Evolutionary conservation across 75 land plant genomes (phyloP).

Genomic region (Cupressus sempervirens): DNA sequence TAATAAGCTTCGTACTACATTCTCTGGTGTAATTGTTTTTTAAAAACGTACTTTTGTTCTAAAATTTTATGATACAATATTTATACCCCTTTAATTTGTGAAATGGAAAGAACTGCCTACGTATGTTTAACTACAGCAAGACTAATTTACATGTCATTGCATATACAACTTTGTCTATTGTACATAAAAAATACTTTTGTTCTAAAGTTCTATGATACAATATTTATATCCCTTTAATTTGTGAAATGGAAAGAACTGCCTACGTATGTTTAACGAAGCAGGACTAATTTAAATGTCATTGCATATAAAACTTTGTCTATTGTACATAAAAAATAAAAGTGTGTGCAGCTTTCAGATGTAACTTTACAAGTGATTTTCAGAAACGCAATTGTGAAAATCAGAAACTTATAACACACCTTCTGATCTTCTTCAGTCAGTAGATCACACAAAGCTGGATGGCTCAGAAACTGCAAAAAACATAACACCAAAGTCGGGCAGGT

Average conservation of each 20-base stretch:
- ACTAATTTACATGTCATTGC: neutral
- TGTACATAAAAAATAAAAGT: neutral
- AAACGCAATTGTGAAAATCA: neutral
- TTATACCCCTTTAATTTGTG: neutral
- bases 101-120: neutral
- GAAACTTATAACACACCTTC: slow-evolving; percentile 20
- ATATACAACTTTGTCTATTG: neutral
- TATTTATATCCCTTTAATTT: neutral
- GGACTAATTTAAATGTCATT: neutral
- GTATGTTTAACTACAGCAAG: neutral
- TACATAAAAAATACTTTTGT: too few relatives aligned
- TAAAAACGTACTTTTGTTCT: neutral
- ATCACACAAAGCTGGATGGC: slow-evolving; percentile 43
- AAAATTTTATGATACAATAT: neutral
- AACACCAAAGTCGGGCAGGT: neutral
- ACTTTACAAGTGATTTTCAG: neutral
- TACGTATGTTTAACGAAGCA: neutral
- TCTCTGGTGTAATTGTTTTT: neutral
- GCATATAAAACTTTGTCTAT: neutral
- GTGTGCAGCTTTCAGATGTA: neutral
- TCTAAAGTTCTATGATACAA: neutral
- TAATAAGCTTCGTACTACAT: neutral
- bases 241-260: neutral
- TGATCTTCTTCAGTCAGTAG: slow-evolving; percentile 42
- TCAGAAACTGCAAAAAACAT: slow-evolving; percentile 33